phyloP scores from a whole-genome alignment of 1,284 basidiomycete genomes.

The Exobasidium rhododendri region DNA sequence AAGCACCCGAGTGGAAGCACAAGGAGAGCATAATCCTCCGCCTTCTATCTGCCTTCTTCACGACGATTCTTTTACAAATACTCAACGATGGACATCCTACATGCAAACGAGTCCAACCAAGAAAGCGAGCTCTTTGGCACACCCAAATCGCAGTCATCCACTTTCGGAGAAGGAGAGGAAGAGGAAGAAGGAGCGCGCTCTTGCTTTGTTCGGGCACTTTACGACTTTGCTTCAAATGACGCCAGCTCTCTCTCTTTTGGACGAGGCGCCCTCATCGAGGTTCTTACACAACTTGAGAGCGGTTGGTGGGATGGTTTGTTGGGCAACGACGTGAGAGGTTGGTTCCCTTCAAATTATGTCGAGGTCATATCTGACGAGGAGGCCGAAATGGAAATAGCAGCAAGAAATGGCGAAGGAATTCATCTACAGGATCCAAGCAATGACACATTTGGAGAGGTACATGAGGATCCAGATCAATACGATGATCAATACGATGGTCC shows the following conservation, averaged over 20 bases:
- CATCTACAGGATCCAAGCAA: constrained; percentile 1
- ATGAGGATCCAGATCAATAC: constrained; percentile 19
- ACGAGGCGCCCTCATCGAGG: constrained; percentile 86
- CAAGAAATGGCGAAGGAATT: constrained; percentile 3
- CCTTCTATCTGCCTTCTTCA: too few species aligned
- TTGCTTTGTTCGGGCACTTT: constrained; percentile 85
- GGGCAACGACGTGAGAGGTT: constrained; percentile 66
- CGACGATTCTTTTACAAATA: too few species aligned
- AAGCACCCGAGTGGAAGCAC: too few species aligned
- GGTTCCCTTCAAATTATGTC: constrained; percentile 98
- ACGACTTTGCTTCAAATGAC: constrained; percentile 75
- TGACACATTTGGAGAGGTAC: constrained; percentile 1
- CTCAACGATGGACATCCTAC: not conserved
- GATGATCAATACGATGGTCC: constrained; percentile 29
- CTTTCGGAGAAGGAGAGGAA: constrained; percentile 3
- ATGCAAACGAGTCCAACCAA: not conserved
- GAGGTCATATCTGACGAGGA: constrained; percentile 73
- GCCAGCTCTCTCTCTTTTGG: constrained; percentile 81
- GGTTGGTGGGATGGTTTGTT: constrained; percentile 99
- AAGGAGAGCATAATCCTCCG: too few species aligned
- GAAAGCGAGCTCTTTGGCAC: not conserved
- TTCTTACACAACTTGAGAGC: constrained; percentile 81
- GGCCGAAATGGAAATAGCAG: constrained; percentile 34
- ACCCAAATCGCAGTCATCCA: not conserved
- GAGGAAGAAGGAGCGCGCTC: constrained; percentile 32